Conservation (phyloP, 495 filamentous ascomycete species). For the Neurospora pannonica region DNA sequence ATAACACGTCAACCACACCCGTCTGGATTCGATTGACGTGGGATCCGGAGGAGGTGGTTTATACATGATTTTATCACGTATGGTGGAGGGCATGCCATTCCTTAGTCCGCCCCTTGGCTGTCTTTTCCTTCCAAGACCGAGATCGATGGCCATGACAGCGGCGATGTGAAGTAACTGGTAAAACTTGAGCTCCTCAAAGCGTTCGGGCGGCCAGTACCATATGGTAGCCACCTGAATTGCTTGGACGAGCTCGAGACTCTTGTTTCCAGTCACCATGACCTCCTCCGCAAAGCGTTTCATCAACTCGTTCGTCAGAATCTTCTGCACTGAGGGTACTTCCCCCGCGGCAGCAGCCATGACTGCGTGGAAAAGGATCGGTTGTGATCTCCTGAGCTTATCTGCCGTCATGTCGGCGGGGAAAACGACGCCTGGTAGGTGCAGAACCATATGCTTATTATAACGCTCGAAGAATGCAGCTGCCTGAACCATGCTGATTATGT, state of each 20-base stretch:
- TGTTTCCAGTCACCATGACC: conserved; percentile 66
- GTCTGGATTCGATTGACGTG: conserved; percentile 59
- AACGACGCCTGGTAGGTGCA: conserved; percentile 69
- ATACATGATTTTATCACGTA: conserved; percentile 40
- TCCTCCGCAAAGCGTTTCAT: conserved; percentile 65
- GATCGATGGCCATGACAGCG: conserved; percentile 76
- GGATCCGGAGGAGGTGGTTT: conserved; percentile 45
- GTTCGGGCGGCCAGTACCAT: conserved; percentile 79
- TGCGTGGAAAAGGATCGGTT: conserved; percentile 72
- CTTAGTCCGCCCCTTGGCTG: conserved; percentile 25
- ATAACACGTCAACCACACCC: conserved; percentile 77
- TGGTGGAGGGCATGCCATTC: conserved; percentile 29
- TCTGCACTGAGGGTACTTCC: conserved; percentile 50
- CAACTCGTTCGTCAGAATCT: conserved; percentile 55
- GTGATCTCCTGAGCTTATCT: conserved; percentile 55
- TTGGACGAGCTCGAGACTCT: conserved; percentile 80
- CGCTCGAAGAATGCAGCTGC: conserved; percentile 58
- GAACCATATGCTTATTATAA: conserved; percentile 59
- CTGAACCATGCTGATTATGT: conserved; percentile 51
- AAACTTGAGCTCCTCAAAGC: conserved; percentile 82
- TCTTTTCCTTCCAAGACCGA: conserved; percentile 60
- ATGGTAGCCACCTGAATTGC: conserved; percentile 59
- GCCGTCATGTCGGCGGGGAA: conserved; percentile 60
- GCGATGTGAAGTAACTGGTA: conserved; percentile 82
- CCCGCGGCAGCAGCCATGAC: conserved; percentile 62